These are phyloP conservation scores for Westerdykella ornata DNA, from an alignment of 2,329 filamentous ascomycete genomes.

Conservation along the genomic window DNA sequence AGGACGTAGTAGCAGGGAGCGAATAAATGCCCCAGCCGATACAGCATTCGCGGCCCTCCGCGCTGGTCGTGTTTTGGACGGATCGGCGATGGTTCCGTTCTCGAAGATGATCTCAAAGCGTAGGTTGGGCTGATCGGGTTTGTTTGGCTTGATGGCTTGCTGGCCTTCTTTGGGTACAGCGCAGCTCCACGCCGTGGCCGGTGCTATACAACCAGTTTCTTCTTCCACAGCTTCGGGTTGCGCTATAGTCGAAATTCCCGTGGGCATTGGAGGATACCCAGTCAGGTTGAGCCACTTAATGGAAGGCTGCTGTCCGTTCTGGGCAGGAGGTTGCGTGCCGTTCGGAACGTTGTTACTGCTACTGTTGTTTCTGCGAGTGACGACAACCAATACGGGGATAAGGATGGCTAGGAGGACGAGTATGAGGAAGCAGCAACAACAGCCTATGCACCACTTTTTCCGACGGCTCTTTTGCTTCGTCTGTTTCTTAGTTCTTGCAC, in stretches of 20 bases:
- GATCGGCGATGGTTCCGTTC: constrained; percentile 43
- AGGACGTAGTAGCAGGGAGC: constrained; percentile 17
- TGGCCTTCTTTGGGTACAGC: constrained; percentile 73
- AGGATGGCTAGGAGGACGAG: constrained; percentile 35
- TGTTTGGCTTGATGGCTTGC: constrained; percentile 54
- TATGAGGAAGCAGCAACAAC: constrained; percentile 33
- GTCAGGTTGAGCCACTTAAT: constrained; percentile 75
- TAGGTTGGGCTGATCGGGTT: constrained; percentile 67
- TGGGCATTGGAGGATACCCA: constrained; percentile 78
- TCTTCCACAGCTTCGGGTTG: constrained; percentile 60
- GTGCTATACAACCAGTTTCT: constrained; percentile 63
- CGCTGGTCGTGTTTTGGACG: constrained; percentile 22
- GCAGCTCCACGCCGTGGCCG: constrained; percentile 78
- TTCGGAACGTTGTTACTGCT: constrained; percentile 24
- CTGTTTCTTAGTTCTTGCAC: constrained; percentile 14
- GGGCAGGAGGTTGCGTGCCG: constrained; percentile 10
- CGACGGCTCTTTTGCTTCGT: constrained; percentile 23
- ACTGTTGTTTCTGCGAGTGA: constrained; percentile 37
- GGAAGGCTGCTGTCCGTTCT: constrained; percentile 8
- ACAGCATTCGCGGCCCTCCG: constrained; percentile 58
- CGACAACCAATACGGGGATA: constrained; percentile 34
- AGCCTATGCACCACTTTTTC: constrained; percentile 25
- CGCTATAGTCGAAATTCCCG: constrained; percentile 71
- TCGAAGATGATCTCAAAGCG: constrained; percentile 64
- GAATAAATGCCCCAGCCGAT: constrained; percentile 31